phyloP scores from a whole-genome alignment of 176 grass and related monocot genomes.

The Bothriochloa decipiens region DNA sequence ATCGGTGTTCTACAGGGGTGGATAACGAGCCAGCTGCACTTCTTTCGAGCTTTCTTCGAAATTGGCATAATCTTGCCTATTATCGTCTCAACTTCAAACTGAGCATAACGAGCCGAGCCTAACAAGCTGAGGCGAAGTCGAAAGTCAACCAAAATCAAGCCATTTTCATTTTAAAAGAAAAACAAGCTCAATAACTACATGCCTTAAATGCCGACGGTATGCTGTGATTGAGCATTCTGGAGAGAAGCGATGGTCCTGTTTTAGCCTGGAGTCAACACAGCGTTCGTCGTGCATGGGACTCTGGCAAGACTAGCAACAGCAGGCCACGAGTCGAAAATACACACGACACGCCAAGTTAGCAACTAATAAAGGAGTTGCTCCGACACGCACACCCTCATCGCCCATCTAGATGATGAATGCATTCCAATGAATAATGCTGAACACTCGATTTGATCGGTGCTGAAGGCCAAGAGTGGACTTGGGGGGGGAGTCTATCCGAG shows the following conservation, averaged over 20 bases:
- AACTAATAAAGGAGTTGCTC: not conserved
- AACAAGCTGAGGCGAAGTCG: too few relatives aligned
- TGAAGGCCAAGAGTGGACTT: not conserved
- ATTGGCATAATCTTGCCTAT: too few relatives aligned
- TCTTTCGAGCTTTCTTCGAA: too few relatives aligned
- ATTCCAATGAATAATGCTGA: not conserved
- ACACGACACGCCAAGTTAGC: not conserved
- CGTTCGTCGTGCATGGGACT: not conserved
- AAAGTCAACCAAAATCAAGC: too few relatives aligned
- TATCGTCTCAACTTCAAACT: too few relatives aligned
- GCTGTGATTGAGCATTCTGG: not conserved
- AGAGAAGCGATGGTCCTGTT: not conserved
- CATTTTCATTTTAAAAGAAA: too few relatives aligned
- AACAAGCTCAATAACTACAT: not conserved
- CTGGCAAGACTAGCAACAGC: constrained; percentile 9
- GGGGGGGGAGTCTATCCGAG: too few relatives aligned
- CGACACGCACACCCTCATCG: not conserved
- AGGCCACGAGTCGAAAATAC: constrained; percentile 7
- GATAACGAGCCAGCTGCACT: too few relatives aligned
- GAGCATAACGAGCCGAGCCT: too few relatives aligned
- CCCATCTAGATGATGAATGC: not conserved
- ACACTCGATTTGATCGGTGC: not conserved
- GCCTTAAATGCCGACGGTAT: not conserved
- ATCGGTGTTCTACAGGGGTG: not conserved
- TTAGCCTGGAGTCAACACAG: not conserved